These are phyloP conservation scores for Parasitella parasitica DNA, from an alignment of 371 early-diverging fungal genomes.

Conservation along the genomic window DNA sequence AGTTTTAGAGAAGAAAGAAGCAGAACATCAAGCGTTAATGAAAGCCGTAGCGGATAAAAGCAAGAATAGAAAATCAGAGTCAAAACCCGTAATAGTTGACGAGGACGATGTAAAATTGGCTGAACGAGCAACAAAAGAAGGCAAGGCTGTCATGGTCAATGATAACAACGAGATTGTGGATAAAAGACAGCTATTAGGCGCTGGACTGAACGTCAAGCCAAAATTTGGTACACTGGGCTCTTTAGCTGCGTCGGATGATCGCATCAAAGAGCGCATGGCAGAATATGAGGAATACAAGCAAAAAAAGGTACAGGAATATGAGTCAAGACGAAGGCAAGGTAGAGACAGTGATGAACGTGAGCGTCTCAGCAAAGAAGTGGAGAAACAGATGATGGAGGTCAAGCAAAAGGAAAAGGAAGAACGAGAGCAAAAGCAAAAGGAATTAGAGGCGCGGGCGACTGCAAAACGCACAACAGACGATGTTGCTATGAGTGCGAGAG, in stretches of 20 bases:
- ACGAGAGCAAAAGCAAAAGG: slow-evolving; percentile 53
- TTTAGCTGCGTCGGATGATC: slow-evolving; percentile 35
- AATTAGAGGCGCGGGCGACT: slow-evolving; percentile 54
- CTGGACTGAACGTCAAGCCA: slow-evolving; percentile 74
- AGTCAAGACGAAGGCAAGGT: slow-evolving; percentile 21
- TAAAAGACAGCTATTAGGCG: slow-evolving; percentile 72
- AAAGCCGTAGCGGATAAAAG: slow-evolving; percentile 26
- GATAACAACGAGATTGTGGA: slow-evolving; percentile 81
- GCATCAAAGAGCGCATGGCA: slow-evolving; percentile 42
- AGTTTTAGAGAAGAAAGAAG: slow-evolving; percentile 43
- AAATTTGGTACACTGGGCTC: slow-evolving; percentile 38
- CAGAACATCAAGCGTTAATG: slow-evolving; percentile 36
- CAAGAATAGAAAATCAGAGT: background rate
- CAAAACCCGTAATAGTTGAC: background rate
- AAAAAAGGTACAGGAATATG: slow-evolving; percentile 47
- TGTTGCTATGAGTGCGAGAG: slow-evolving; percentile 72
- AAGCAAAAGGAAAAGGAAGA: slow-evolving; percentile 49
- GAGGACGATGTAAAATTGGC: slow-evolving; percentile 24
- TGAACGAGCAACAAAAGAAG: slow-evolving; percentile 44
- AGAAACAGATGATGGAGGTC: slow-evolving; percentile 58
- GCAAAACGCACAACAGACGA: slow-evolving; percentile 70
- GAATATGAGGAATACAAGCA: slow-evolving; percentile 57
- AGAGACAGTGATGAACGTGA: slow-evolving; percentile 36
- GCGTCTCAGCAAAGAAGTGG: slow-evolving; percentile 44
- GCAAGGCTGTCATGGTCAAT: slow-evolving; percentile 59